Base-by-base conservation (phyloP, 257 asterid genomes). In the Phtheirospermum japonicum region DNA sequence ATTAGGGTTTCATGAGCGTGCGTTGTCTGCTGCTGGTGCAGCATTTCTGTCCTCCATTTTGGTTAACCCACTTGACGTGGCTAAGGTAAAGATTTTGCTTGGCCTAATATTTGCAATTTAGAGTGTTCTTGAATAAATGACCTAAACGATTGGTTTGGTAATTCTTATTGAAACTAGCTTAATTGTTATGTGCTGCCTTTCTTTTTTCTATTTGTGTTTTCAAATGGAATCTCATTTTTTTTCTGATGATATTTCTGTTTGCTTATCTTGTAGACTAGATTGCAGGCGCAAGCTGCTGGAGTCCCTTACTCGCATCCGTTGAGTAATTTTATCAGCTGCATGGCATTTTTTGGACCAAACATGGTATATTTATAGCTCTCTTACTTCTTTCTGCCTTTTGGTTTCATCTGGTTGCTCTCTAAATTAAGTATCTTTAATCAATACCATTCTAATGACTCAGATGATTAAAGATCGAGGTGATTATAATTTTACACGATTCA, bases 251-350 rank as follows among this genome's bases (percentile, higher is more conserved):
- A 31, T 28, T 30, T 30, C 14, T 46, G 13, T 57, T 19, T 61
- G 43, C 59, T 10, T 9, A 30, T 57, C 59, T 51, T 57, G 46
- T 86, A 92, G 98, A 92, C 95, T 50, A 81, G 98, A 75, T 71
- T 92, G 80, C 98, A 92, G 76, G 96, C 95, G 57, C 98, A 92
- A 75, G 98, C 98, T 46, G 97, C 98, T 23, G 98, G 98, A 71
- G 83, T 75, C 48, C 61, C 85, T 16, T 84, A 84, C 73, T 83
- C 95, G 4, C 97, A 92, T 77, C 98, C 97, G 12, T 74, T 92
- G 46, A 85, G 95, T 70, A 85, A 92, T 74, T 58, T 82, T 69
- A 89, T 81, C n/a, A 83, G 83, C 63, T 96, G 99, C 37, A 89
- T 92, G 99, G 83, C 94, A 30, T 70, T 82, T 50, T 92, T 92